These are phyloP conservation scores for Fusarium avenaceum DNA, from an alignment of 2,329 filamentous ascomycete genomes.

Conservation along the genomic window DNA sequence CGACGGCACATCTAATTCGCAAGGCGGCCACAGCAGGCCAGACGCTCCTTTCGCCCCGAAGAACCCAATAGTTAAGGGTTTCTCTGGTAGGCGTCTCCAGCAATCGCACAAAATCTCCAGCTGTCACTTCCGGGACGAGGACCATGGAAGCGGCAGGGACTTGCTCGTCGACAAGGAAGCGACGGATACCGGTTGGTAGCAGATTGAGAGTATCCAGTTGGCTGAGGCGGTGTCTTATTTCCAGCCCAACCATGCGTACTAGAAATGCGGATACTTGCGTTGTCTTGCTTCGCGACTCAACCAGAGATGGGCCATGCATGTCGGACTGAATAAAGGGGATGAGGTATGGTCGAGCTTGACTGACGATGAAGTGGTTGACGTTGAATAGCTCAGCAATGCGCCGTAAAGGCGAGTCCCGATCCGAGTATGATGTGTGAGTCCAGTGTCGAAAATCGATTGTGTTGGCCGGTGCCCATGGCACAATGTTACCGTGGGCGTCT, in stretches of 20 bases:
- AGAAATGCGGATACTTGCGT: slow-evolving; percentile 70
- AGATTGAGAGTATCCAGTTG: slow-evolving; percentile 84
- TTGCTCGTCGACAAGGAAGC: slow-evolving; percentile 85
- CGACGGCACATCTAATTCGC: slow-evolving; percentile 84
- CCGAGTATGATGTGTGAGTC: slow-evolving; percentile 74
- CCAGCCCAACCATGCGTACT: slow-evolving; percentile 78
- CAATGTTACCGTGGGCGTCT: slow-evolving; percentile 77
- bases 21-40: slow-evolving; percentile 91
- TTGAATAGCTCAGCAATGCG: slow-evolving; percentile 88
- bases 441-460: slow-evolving; percentile 76
- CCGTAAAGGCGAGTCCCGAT: slow-evolving; percentile 74
- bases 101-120: slow-evolving; percentile 79
- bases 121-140: slow-evolving; percentile 82
- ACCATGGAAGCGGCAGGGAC: slow-evolving; percentile 84
- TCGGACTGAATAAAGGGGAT: slow-evolving; percentile 87
- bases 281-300: slow-evolving; percentile 69
- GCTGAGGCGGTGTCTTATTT: slow-evolving; percentile 82
- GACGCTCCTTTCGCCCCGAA: slow-evolving; percentile 85
- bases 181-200: slow-evolving; percentile 76
- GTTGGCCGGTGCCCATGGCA: slow-evolving; percentile 78
- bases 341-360: slow-evolving; percentile 90
- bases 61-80: slow-evolving; percentile 86
- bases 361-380: slow-evolving; percentile 95
- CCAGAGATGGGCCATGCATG: slow-evolving; percentile 79
- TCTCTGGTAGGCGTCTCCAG: slow-evolving; percentile 85